Evolutionary conservation across 1,139 yeast species (phyloP).

Genomic region (Zygoascus hellenicus): DNA sequence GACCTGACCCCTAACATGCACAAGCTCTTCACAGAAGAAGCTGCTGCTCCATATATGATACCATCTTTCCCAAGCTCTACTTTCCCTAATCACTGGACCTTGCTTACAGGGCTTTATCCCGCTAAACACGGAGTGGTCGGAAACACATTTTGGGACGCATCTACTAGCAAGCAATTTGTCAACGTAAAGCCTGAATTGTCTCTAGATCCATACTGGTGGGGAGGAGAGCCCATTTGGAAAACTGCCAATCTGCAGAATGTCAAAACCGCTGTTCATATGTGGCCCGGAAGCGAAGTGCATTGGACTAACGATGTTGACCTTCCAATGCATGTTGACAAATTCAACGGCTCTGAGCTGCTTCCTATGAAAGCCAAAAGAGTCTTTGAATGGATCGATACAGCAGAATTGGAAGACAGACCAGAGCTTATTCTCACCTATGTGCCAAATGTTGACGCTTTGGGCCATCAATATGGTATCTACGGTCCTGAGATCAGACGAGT

Average conservation of each 20-base stretch:
- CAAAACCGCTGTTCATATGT: constrained; percentile 81
- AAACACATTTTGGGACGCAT: constrained; percentile 70
- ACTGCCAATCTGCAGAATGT: constrained; percentile 66
- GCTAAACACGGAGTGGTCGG: constrained; percentile 84
- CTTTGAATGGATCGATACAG: constrained; percentile 58
- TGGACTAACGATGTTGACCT: constrained; percentile 33
- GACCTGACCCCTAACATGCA: constrained; percentile 67
- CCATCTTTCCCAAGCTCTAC: constrained; percentile 89
- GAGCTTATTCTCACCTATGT: constrained; percentile 76
- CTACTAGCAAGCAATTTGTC: constrained; percentile 49
- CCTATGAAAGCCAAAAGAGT: constrained; percentile 53
- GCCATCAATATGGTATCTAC: constrained; percentile 64
- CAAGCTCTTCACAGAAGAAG: constrained; percentile 46
- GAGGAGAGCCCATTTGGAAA: constrained; percentile 86
- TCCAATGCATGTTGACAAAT: constrained; percentile 50
- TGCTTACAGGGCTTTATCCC: constrained; percentile 82
- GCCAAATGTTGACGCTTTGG: constrained; percentile 71
- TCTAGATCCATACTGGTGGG: constrained; percentile 68
- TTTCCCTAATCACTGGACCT: constrained; percentile 88
- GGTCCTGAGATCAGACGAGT: constrained; percentile 55
- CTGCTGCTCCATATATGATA: constrained; percentile 75
- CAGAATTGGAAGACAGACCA: constrained; percentile 48
- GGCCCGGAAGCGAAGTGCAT: constrained; percentile 87
- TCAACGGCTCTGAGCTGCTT: constrained; percentile 58
- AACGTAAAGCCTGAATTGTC: constrained; percentile 57